Conservation (phyloP, 1,284 basidiomycete species). For the Cerioporus squamosus region DNA sequence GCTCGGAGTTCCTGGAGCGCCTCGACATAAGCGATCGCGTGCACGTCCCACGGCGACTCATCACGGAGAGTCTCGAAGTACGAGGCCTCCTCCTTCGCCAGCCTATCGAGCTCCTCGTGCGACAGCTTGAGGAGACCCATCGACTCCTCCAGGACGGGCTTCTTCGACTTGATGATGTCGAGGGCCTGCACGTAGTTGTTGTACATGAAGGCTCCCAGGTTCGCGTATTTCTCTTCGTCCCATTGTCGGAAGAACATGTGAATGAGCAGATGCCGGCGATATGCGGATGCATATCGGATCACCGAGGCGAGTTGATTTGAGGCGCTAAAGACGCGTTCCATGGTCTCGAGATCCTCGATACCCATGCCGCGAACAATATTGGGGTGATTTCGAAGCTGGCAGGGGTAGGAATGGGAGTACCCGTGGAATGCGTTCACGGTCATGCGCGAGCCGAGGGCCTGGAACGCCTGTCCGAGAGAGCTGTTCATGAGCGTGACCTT, state of each 20-base stretch:
- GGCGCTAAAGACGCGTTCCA: slow-evolving; percentile 35
- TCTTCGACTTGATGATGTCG: slow-evolving; percentile 23
- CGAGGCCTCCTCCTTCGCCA: slow-evolving; percentile 1
- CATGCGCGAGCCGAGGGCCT: slow-evolving; percentile 11
- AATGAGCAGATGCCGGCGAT: slow-evolving; percentile 32
- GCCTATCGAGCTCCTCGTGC: not conserved
- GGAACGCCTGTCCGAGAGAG: slow-evolving; percentile 29
- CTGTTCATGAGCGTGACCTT: slow-evolving; percentile 31
- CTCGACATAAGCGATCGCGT: slow-evolving; percentile 27
- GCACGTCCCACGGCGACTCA: slow-evolving; percentile 20
- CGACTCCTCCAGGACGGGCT: not conserved
- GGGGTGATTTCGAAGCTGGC: slow-evolving; percentile 35
- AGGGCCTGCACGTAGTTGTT: slow-evolving; percentile 33
- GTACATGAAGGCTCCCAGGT: slow-evolving; percentile 28
- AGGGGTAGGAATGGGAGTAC: slow-evolving; percentile 34
- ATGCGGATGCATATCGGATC: slow-evolving; percentile 33
- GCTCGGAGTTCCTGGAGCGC: slow-evolving; percentile 10
- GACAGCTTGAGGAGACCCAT: not conserved
- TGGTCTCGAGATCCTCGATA: slow-evolving; percentile 36
- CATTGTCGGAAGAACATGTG: slow-evolving; percentile 31
- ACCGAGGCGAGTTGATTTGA: slow-evolving; percentile 34
- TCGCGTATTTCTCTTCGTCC: slow-evolving; percentile 35
- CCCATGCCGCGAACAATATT: slow-evolving; percentile 30
- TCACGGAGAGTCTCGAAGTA: slow-evolving; percentile 24
- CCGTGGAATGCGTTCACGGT: slow-evolving; percentile 38